These are phyloP conservation scores for Ceratocystis destructans DNA, from an alignment of 2,329 filamentous ascomycete species.

Conservation along the genomic window DNA sequence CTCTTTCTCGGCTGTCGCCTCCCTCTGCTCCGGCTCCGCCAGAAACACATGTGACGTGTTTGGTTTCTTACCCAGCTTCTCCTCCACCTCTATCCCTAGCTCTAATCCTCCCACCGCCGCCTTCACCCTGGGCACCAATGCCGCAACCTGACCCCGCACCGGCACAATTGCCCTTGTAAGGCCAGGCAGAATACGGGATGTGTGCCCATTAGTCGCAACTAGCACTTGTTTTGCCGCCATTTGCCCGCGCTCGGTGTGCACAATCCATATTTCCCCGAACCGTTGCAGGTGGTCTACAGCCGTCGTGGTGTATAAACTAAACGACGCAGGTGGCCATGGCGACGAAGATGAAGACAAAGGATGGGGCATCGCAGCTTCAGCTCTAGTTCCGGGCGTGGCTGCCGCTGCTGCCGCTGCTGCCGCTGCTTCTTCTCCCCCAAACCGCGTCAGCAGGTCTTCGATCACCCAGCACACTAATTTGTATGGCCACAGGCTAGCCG, in stretches of 20 bases:
- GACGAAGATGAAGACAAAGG: too few relatives aligned
- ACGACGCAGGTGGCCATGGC: constrained; percentile 26
- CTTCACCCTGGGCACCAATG: constrained; percentile 42
- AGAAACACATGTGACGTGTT: constrained; percentile 52
- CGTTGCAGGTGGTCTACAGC: constrained; percentile 41
- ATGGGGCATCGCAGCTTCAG: too few relatives aligned
- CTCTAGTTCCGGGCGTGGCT: background rate
- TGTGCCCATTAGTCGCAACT: constrained; percentile 74
- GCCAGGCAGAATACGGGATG: constrained; percentile 55
- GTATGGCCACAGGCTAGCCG: constrained; percentile 67
- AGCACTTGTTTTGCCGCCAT: constrained; percentile 52
- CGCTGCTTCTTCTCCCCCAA: constrained; percentile 21
- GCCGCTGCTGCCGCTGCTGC: background rate
- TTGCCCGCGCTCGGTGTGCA: constrained; percentile 55
- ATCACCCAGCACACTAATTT: constrained; percentile 65
- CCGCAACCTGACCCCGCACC: constrained; percentile 58
- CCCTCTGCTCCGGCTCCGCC: constrained; percentile 23
- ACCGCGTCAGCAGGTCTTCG: constrained; percentile 37
- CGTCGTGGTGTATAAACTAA: constrained; percentile 66
- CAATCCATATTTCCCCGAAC: constrained; percentile 36
- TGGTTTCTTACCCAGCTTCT: constrained; percentile 25
- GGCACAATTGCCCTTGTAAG: constrained; percentile 64
- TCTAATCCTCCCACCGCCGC: constrained; percentile 19
- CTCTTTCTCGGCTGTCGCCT: background rate
- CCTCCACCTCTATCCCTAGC: constrained; percentile 11